phyloP scores from a whole-genome alignment of 495 filamentous ascomycete genomes.

The Pyrenula aspistea region DNA sequence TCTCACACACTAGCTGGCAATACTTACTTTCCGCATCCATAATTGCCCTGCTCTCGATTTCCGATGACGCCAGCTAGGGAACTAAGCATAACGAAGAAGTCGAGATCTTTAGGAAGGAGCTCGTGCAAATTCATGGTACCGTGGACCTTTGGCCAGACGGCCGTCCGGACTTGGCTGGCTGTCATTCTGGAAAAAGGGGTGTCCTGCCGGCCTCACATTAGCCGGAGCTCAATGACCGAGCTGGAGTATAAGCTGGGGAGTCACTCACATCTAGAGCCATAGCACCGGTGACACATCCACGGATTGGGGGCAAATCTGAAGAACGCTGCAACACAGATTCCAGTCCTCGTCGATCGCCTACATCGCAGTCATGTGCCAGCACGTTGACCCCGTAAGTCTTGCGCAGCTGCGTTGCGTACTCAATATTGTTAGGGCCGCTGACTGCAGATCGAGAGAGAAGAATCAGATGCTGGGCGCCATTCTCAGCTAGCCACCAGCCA shows the following conservation, averaged over 20 bases:
- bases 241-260: no score
- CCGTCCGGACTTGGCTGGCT: neutral
- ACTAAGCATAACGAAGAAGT: conserved; percentile 24
- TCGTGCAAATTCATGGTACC: conserved; percentile 12
- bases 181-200: conserved; percentile 6
- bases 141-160: conserved; percentile 9
- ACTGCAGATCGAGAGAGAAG: conserved; percentile 43
- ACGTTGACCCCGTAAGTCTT: neutral
- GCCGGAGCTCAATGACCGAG: neutral
- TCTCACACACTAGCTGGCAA: no score
- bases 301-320: neutral
- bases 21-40: conserved; percentile 16
- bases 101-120: conserved; percentile 11
- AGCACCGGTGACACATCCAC: neutral
- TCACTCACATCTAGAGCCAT: neutral
- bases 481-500: conserved; percentile 44
- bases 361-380: neutral
- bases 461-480: conserved; percentile 44
- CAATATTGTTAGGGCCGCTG: neutral
- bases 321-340: neutral
- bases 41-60: conserved; percentile 33
- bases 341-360: neutral
- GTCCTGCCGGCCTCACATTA: conserved; percentile 1
- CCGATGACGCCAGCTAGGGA: conserved; percentile 16
- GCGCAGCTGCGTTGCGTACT: neutral